These are phyloP conservation scores for Termitomyces sp. DNA, from an alignment of 768 basidiomycete species.

Conservation along the genomic window DNA sequence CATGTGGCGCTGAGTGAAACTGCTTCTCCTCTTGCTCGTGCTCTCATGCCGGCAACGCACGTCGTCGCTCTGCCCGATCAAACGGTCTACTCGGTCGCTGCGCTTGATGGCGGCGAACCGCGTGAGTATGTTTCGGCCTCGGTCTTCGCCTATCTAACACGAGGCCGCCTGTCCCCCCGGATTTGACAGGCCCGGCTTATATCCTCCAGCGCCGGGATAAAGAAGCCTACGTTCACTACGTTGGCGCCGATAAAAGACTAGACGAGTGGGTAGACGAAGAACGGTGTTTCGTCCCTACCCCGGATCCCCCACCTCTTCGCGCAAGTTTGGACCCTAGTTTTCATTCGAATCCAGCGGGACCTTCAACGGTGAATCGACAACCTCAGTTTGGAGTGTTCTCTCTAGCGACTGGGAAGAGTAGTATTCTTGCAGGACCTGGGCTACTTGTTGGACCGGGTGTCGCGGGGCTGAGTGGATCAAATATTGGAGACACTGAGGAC, in stretches of 20 bases:
- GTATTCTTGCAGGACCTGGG: not conserved
- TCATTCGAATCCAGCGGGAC: not conserved
- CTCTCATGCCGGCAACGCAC: constrained; percentile 25
- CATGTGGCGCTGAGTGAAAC: constrained; percentile 7
- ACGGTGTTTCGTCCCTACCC: constrained; percentile 27
- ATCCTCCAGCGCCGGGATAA: constrained; percentile 49
- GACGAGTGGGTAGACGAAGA: constrained; percentile 69
- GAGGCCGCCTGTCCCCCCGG: constrained; percentile 7
- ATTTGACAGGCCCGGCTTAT: constrained; percentile 39
- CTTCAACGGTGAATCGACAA: not conserved
- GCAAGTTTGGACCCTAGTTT: not conserved
- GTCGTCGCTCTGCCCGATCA: constrained; percentile 19
- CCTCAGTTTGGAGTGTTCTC: not conserved
- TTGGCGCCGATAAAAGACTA: constrained; percentile 64
- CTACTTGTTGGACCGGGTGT: constrained; percentile 6
- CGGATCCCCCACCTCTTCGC: not conserved
- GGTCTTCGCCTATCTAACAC: constrained; percentile 14
- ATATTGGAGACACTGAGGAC: not conserved
- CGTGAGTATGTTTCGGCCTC: constrained; percentile 5
- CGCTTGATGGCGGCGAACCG: constrained; percentile 28
- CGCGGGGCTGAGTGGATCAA: constrained; percentile 1
- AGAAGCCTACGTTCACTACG: constrained; percentile 70
- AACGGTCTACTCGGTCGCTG: constrained; percentile 28
- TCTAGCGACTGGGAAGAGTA: not conserved
- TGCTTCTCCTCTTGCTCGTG: constrained; percentile 1